A percentile compares a stretch with the other conserved stretches of the same genome.
These are phyloP conservation scores for Xylaria castorea DNA, from an alignment of 495 filamentous ascomycete species.

Conservation along the genomic window DNA sequence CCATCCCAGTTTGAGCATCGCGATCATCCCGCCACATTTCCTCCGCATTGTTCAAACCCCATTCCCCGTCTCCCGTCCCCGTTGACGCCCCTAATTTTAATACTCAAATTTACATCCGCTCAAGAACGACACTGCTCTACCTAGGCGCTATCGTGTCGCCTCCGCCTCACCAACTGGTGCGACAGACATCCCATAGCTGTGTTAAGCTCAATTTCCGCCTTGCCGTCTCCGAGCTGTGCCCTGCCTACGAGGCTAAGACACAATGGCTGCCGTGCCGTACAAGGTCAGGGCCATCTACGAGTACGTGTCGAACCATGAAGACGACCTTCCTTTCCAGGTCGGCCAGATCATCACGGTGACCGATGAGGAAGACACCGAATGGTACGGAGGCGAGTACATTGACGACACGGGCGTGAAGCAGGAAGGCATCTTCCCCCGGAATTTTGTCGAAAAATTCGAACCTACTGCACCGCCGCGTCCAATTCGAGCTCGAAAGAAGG, in stretches of 20 bases:
- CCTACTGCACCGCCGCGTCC: constrained; percentile 90
- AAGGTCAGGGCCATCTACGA: constrained; percentile 96
- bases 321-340: constrained; percentile 85
- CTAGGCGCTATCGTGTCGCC: constrained; percentile 18
- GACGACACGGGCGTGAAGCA: constrained; percentile 73
- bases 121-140: background rate
- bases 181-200: constrained; percentile 1
- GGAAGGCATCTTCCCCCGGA: constrained; percentile 93
- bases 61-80: background rate
- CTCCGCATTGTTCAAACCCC: constrained; percentile 28
- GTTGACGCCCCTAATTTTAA: constrained; percentile 9
- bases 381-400: constrained; percentile 91
- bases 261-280: constrained; percentile 81
- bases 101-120: background rate
- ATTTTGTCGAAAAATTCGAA: constrained; percentile 96
- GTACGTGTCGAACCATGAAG: constrained; percentile 88
- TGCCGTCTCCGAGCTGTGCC: constrained; percentile 10
- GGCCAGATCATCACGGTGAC: constrained; percentile 95
- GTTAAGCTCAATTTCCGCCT: background rate
- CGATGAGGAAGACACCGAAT: constrained; percentile 88
- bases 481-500: constrained; percentile 77
- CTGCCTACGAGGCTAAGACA: constrained; percentile 41
- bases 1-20: constrained; percentile 36
- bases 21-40: constrained; percentile 27
- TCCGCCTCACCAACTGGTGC: constrained; percentile 6